These are phyloP conservation scores for Lactifluus rugatus DNA, from an alignment of 768 basidiomycete species.

Conservation along the genomic window DNA sequence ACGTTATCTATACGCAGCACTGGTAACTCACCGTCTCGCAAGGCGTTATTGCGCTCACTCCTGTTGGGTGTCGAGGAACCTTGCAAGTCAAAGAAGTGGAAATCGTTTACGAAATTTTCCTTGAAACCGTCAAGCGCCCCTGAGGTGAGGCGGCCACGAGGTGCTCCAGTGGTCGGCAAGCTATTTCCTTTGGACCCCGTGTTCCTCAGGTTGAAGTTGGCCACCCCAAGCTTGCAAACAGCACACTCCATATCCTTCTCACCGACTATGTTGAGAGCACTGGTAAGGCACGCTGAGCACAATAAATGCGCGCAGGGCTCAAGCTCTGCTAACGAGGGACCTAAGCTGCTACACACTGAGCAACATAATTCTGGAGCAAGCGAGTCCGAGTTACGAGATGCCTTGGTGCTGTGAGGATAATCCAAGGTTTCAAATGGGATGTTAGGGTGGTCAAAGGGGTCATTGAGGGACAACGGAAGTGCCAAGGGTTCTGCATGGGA, in stretches of 20 bases:
- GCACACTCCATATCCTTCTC: constrained; percentile 85
- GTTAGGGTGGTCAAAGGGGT: constrained; percentile 33
- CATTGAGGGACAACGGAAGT: constrained; percentile 31
- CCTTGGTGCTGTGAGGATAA: constrained; percentile 26
- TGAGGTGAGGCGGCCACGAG: constrained; percentile 18
- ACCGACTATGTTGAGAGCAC: constrained; percentile 80
- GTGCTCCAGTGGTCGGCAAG: constrained; percentile 13
- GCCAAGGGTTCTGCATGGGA: constrained; percentile 26
- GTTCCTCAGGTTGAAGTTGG: constrained; percentile 40
- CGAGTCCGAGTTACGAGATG: constrained; percentile 20
- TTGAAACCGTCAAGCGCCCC: constrained; percentile 19
- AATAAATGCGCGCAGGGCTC: constrained; percentile 68
- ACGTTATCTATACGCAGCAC: constrained; percentile 83
- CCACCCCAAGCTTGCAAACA: constrained; percentile 62
- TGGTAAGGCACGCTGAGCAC: constrained; percentile 75
- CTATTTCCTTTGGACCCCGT: constrained; percentile 23
- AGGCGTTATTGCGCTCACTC: constrained; percentile 9
- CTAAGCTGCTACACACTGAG: constrained; percentile 50
- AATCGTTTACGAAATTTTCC: constrained; percentile 21
- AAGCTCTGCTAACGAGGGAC: constrained; percentile 50
- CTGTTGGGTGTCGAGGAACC: constrained; percentile 27
- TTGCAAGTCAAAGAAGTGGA: constrained; percentile 25
- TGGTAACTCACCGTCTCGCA: constrained; percentile 32
- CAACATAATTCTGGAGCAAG: constrained; percentile 32
- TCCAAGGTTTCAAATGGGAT: constrained; percentile 18